These are phyloP conservation scores for Macrophomina phaseolina DNA, from an alignment of 2,329 filamentous ascomycete species.

Conservation along the genomic window DNA sequence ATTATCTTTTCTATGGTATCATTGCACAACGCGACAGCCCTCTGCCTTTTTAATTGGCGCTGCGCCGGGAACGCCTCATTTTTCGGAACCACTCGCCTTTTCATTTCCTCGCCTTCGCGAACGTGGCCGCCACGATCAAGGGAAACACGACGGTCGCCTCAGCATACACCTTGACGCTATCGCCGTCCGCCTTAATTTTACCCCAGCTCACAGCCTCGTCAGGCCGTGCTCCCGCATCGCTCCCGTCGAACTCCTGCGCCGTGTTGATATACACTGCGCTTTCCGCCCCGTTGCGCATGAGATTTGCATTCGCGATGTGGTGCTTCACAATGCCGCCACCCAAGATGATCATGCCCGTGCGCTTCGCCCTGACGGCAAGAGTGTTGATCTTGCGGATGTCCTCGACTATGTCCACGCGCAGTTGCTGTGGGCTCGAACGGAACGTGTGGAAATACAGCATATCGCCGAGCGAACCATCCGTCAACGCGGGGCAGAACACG, in stretches of 20 bases:
- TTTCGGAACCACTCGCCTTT: background rate
- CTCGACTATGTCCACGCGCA: constrained; percentile 89
- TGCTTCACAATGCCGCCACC: constrained; percentile 97
- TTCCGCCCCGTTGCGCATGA: constrained; percentile 98
- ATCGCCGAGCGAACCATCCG: constrained; percentile 92
- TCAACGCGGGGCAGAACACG: constrained; percentile 94
- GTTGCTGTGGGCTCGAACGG: constrained; percentile 79
- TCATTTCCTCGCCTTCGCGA: constrained; percentile 52
- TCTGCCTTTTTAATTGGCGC: constrained; percentile 9
- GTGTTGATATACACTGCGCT: constrained; percentile 98
- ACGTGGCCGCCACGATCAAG: constrained; percentile 70
- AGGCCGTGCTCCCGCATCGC: constrained; percentile 90
- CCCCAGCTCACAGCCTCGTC: constrained; percentile 99
- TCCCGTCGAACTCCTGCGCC: constrained; percentile 95
- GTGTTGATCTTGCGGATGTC: constrained; percentile 95
- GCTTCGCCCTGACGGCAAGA: constrained; percentile 82
- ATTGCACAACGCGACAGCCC: constrained; percentile 9
- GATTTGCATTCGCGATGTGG: constrained; percentile 94
- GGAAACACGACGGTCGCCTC: constrained; percentile 72
- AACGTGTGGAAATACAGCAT: constrained; percentile 99
- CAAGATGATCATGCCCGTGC: constrained; percentile 92
- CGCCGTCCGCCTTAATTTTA: constrained; percentile 89
- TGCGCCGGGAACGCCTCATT: constrained; percentile 2
- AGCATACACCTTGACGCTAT: constrained; percentile 82
- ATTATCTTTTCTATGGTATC: constrained; percentile 21